These are phyloP conservation scores for Usnea hakonensis DNA, from an alignment of 495 filamentous ascomycete genomes.

Conservation along the genomic window DNA sequence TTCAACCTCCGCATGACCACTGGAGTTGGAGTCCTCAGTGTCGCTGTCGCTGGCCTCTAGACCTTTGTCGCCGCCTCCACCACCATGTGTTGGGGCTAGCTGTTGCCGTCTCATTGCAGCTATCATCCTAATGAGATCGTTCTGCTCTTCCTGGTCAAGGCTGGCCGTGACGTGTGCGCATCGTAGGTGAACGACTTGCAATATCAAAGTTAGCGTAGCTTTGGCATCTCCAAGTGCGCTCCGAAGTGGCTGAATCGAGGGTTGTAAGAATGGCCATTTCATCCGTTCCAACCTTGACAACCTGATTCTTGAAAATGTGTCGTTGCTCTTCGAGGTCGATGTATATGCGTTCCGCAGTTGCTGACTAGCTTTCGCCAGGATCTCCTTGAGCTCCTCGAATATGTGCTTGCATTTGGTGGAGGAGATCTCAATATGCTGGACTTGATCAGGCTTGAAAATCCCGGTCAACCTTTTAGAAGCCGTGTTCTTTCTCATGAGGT, in stretches of 20 bases:
- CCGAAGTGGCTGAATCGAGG: neutral
- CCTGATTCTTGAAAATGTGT: neutral
- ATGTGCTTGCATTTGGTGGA: neutral
- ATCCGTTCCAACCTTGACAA: neutral
- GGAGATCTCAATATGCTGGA: neutral
- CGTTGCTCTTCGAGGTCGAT: neutral
- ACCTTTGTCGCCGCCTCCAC: neutral
- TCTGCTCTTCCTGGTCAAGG: neutral
- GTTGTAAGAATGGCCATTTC: neutral
- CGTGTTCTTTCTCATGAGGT: neutral
- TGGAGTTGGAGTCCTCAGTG: neutral
- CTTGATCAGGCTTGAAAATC: neutral
- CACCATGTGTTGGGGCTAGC: neutral
- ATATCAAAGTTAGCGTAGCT: neutral
- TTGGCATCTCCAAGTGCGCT: neutral
- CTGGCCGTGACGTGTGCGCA: neutral
- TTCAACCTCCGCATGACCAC: neutral
- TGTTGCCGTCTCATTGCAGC: neutral
- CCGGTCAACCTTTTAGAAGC: neutral
- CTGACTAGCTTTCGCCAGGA: neutral
- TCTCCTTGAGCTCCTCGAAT: neutral
- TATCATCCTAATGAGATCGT: neutral
- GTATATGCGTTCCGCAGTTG: neutral
- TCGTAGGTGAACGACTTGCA: neutral
- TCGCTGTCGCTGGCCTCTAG: neutral